Evolutionary conservation across 2,329 filamentous ascomycete species (phyloP).

Genomic region (Penicillium sp.): DNA sequence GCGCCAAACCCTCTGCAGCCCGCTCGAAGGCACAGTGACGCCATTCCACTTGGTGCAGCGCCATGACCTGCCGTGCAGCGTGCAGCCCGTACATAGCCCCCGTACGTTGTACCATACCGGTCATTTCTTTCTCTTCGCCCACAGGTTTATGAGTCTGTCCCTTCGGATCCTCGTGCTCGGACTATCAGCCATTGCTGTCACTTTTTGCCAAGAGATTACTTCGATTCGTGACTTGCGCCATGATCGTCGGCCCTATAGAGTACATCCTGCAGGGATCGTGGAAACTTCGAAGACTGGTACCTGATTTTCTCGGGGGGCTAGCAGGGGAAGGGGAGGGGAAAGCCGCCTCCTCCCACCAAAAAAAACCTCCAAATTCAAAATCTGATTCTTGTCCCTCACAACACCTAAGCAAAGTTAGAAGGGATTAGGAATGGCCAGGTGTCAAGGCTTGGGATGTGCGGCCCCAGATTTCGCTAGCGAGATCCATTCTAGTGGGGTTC

Average conservation of each 20-base stretch:
- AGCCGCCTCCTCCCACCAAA: no score
- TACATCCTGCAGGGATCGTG: conserved; percentile 20
- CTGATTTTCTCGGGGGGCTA: neutral
- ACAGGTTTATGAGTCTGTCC: neutral
- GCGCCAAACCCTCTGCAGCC: conserved; percentile 21
- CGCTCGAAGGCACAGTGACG: conserved; percentile 25
- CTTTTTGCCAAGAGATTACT: neutral
- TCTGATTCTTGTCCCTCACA: neutral
- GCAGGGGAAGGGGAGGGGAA: neutral
- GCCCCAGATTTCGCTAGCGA: conserved; percentile 28
- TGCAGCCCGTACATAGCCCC: neutral
- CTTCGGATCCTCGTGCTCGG: neutral
- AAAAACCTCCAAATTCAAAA: neutral
- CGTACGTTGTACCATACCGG: conserved; percentile 1
- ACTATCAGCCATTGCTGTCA: neutral
- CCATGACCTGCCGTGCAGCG: conserved; percentile 21
- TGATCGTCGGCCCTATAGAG: conserved; percentile 1
- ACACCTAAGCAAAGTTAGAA: neutral
- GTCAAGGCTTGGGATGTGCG: conserved; percentile 22
- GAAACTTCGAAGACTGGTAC: conserved; percentile 16
- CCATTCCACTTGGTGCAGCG: conserved; percentile 18
- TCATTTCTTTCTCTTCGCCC: no score
- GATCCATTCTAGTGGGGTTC: conserved; percentile 24
- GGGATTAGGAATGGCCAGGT: conserved; percentile 1
- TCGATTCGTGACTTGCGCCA: neutral